A percentile compares a stretch with the other conserved stretches of the same genome.
phyloP scores from a whole-genome alignment of 2,329 filamentous ascomycete species.

The Aspergillus sp. region DNA sequence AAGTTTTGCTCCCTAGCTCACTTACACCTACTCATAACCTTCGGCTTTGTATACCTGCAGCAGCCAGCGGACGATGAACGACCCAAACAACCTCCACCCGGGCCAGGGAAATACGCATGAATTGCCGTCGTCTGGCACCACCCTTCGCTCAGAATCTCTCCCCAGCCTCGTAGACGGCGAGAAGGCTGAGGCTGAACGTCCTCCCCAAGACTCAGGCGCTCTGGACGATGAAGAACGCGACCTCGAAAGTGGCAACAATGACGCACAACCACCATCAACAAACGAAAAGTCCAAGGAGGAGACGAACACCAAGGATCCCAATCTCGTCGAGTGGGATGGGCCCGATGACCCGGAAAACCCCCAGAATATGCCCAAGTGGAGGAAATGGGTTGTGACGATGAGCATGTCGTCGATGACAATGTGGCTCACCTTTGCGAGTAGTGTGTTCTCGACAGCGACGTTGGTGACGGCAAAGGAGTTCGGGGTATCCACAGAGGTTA shows the following conservation, averaged over 20 bases:
- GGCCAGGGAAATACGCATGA: conserved; percentile 4
- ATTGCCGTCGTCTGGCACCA: conserved; percentile 14
- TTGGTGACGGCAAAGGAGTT: conserved; percentile 43
- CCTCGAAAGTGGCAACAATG: conserved; percentile 6
- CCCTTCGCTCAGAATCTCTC: conserved; percentile 11
- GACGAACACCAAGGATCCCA: conserved; percentile 19
- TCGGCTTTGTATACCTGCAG: neutral
- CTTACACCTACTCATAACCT: neutral
- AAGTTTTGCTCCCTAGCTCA: too few species aligned
- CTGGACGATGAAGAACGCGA: conserved; percentile 14
- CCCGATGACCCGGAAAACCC: conserved; percentile 34
- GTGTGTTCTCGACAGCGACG: conserved; percentile 48
- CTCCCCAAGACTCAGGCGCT: conserved; percentile 1
- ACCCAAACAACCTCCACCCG: conserved; percentile 5
- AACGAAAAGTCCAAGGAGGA: conserved; percentile 2
- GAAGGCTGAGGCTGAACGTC: neutral
- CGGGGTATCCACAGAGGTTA: conserved; percentile 41
- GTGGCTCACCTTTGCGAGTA: conserved; percentile 49
- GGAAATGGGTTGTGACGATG: conserved; percentile 43
- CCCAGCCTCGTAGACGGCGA: conserved; percentile 8
- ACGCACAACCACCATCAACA: neutral
- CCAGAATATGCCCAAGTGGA: conserved; percentile 29
- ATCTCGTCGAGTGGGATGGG: conserved; percentile 34
- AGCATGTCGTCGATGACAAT: conserved; percentile 37
- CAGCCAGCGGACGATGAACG: neutral